Conservation (phyloP, 2,329 filamentous ascomycete species). For the Fusarium neocosmosporiellum region DNA sequence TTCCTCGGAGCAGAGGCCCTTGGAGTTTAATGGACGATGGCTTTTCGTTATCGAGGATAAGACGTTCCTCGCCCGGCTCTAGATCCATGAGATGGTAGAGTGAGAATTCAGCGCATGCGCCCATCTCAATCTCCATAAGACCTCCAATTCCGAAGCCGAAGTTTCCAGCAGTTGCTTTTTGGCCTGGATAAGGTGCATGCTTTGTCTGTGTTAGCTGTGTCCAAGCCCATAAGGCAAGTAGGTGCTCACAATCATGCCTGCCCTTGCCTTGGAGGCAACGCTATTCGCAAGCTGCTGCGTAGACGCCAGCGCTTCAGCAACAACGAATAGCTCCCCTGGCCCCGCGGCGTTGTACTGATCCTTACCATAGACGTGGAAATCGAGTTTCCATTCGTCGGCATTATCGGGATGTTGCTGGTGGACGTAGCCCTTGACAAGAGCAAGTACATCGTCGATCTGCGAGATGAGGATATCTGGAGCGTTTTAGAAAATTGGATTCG, state of each 20-base stretch:
- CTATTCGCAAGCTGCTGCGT: conserved; percentile 58
- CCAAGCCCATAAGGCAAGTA: accelerated
- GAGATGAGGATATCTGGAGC: conserved; percentile 27
- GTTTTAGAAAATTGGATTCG: not conserved
- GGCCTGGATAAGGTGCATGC: conserved; percentile 60
- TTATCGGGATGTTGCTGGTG: conserved; percentile 34
- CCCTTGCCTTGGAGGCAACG: conserved; percentile 43
- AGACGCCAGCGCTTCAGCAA: conserved; percentile 58
- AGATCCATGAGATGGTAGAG: conserved; percentile 63
- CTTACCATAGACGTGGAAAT: conserved; percentile 59
- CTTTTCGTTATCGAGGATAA: not conserved
- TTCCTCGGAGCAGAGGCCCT: not conserved
- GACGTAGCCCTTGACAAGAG: conserved; percentile 28
- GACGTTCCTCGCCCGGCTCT: conserved; percentile 38
- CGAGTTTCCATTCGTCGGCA: conserved; percentile 36
- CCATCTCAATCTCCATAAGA: conserved; percentile 41
- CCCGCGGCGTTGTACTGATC: not conserved
- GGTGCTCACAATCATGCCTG: conserved; percentile 43
- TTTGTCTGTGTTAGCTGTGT: not conserved
- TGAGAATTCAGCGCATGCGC: conserved; percentile 56
- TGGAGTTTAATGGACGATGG: not conserved
- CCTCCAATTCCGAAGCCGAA: conserved; percentile 53
- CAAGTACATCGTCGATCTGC: conserved; percentile 28
- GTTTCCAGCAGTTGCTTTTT: conserved; percentile 65
- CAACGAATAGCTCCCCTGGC: conserved; percentile 52